Conservation (phyloP, 371 early-diverging fungal species). For the Polyrhizophydium stewartii region DNA sequence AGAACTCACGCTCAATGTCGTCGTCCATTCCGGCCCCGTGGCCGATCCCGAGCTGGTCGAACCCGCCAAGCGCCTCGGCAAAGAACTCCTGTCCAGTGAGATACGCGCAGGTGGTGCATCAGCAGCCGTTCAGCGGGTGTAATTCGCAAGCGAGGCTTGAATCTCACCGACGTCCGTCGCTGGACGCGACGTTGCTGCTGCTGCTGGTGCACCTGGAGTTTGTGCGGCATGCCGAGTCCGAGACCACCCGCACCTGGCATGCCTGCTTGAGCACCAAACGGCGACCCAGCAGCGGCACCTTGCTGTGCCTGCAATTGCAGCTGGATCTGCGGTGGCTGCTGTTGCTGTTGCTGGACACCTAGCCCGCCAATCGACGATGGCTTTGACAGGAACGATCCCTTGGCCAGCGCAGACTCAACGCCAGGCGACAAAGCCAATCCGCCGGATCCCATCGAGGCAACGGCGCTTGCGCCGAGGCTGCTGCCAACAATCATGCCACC, state of each 20-base stretch:
- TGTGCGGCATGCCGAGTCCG: not conserved
- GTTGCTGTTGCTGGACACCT: too few species aligned
- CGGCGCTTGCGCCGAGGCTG: not conserved
- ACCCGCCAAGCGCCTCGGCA: slow-evolving; percentile 34
- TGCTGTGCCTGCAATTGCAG: not conserved
- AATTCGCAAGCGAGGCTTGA: not conserved
- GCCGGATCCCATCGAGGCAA: too few species aligned
- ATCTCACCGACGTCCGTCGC: slow-evolving; percentile 23
- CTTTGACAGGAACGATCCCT: too few species aligned
- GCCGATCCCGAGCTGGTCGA: slow-evolving; percentile 13
- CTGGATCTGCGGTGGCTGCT: not conserved
- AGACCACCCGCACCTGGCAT: not conserved
- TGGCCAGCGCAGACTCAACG: too few species aligned
- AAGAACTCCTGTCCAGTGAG: slow-evolving; percentile 45
- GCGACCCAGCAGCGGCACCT: too few species aligned
- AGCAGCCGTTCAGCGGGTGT: not conserved
- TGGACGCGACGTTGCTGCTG: slow-evolving; percentile 18
- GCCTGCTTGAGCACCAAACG: too few species aligned
- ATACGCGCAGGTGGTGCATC: too few species aligned
- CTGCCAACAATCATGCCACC: not conserved
- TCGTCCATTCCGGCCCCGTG: not conserved
- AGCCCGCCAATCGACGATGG: too few species aligned
- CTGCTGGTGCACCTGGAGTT: not conserved
- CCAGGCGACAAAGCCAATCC: too few species aligned
- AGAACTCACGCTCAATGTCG: not conserved